Base-by-base conservation (phyloP, 2,329 filamentous ascomycete species). In the Diplodia corticola region DNA sequence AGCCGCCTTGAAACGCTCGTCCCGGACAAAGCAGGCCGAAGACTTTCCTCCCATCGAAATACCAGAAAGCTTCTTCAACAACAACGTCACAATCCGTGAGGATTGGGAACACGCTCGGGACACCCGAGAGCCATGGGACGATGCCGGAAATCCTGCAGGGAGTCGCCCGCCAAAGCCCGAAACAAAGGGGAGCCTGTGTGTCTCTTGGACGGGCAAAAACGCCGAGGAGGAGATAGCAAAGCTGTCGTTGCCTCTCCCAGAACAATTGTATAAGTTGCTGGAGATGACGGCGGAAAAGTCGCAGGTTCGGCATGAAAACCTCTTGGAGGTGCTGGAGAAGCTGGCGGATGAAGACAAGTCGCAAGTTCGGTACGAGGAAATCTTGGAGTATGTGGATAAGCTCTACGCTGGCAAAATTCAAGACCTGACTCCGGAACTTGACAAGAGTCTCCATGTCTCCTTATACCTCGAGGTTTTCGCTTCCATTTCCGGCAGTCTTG, bases 41-140 rank as follows among this genome's bases (percentile, higher is more conserved):
- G 76, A 74, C 15, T 69, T 78, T 15, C 76, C 77, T 53, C 78
- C 79, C 22, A 74, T 81, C 4, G 79, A 82, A 59, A 77, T 91
- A 15, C 87, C 88, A 0, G 75, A 80, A 65, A 84, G 81, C 75
- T 91, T 90, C 68, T 75, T 86, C 63, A 76, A 83, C 46, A 74
- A 79, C 22, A 84, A 84, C 64, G 81, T 90, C 30, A 73, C 74
- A 54, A 71, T 81, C 10, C 71, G 75, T 33, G 75, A 80, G 35
- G 75, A 79, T 13, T n/a, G 51, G 22, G 20, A 28, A 5, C 10
- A 10, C 24, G 6, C 24, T n/a, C 46, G 22, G 9, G 15, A 26
- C 3, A n/a, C 10, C 1, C 35, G 15, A 7, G n/a, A 4, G 12
- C 24, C 4, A n/a, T n/a, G n/a, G 2, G 35, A 30, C 22, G 7